Evolutionary conservation across 768 basidiomycete species (phyloP).

Genomic region (Suillus subalutaceus): DNA sequence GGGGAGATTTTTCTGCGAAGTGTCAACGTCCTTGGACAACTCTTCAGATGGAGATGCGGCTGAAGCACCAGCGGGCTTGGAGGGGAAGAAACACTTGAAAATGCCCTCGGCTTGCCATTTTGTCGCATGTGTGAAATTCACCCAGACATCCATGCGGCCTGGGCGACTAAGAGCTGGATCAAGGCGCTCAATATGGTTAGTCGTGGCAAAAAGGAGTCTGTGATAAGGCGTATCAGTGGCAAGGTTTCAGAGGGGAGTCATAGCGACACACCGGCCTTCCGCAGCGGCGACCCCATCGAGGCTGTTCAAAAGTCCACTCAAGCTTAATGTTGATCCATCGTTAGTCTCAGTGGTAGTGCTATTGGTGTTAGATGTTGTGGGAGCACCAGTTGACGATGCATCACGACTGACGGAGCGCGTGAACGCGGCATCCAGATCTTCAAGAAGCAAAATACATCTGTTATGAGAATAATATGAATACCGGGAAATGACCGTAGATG

Average conservation of each 20-base stretch:
- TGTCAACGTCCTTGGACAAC: conserved; percentile 37
- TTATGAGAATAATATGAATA: conserved; percentile 17
- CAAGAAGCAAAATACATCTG: conserved; percentile 90
- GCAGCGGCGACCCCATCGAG: conserved; percentile 86
- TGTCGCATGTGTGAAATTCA: conserved; percentile 88
- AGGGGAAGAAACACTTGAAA: conserved; percentile 94
- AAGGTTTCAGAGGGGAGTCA: conserved; percentile 45
- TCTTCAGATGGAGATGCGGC: conserved; percentile 15
- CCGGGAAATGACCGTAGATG: conserved; percentile 14
- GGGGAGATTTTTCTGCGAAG: conserved; percentile 69
- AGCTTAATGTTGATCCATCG: conserved; percentile 82
- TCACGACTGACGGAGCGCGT: conserved; percentile 87
- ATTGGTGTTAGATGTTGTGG: conserved; percentile 47
- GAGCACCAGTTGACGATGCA: conserved; percentile 73
- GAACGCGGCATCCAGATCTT: conserved; percentile 93
- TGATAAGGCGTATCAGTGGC: conserved; percentile 68
- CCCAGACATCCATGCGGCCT: conserved; percentile 92
- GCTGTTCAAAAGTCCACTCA: conserved; percentile 85
- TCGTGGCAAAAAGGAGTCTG: conserved; percentile 87
- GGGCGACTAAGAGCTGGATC: conserved; percentile 88
- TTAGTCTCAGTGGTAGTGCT: conserved; percentile 48
- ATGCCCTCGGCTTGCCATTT: conserved; percentile 94
- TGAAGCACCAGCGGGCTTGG: conserved; percentile 33
- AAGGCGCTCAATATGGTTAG: conserved; percentile 91
- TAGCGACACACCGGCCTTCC: conserved; percentile 72